These are phyloP conservation scores for Rhizopus sp. DNA, from an alignment of 371 early-diverging fungal species.

Conservation along the genomic window DNA sequence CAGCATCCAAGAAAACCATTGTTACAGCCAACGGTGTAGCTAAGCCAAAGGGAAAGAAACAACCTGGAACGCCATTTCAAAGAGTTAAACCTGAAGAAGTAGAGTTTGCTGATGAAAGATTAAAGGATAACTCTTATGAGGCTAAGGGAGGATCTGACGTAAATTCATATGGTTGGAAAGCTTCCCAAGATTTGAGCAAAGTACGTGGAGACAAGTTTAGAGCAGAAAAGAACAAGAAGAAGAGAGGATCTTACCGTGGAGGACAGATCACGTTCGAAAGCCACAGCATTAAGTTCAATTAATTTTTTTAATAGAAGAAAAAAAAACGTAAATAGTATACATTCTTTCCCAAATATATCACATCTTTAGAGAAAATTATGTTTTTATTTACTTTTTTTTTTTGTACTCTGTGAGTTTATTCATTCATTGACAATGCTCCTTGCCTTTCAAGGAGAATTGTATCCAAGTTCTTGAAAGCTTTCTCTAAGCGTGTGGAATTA, in stretches of 20 bases:
- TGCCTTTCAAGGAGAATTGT: slow-evolving; percentile 29
- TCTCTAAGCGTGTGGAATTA: slow-evolving; percentile 18
- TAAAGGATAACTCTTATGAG: slow-evolving; percentile 85
- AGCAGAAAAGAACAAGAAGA: slow-evolving; percentile 97
- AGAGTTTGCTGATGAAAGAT: slow-evolving; percentile 71
- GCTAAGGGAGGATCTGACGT: slow-evolving; percentile 67
- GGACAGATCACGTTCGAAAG: slow-evolving; percentile 85
- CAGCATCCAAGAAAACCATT: slow-evolving; percentile 29
- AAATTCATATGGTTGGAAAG: slow-evolving; percentile 88
- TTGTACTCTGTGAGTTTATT: not conserved
- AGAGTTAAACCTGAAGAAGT: slow-evolving; percentile 85
- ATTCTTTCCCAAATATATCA: not conserved
- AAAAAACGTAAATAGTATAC: not conserved
- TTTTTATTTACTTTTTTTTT: no score
- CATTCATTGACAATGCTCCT: slow-evolving; percentile 2
- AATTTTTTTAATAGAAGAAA: slow-evolving; percentile 6
- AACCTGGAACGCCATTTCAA: slow-evolving; percentile 74
- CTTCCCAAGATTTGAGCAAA: slow-evolving; percentile 88
- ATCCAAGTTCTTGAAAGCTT: slow-evolving; percentile 22
- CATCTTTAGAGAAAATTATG: no score
- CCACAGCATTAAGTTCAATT: slow-evolving; percentile 90
- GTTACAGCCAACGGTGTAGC: slow-evolving; percentile 8
- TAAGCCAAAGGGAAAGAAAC: slow-evolving; percentile 25
- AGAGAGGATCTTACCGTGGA: slow-evolving; percentile 94
- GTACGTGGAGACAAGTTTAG: slow-evolving; percentile 94